These are phyloP conservation scores for Starmerella cellae DNA, from an alignment of 805 yeast genomes.

Conservation along the genomic window DNA sequence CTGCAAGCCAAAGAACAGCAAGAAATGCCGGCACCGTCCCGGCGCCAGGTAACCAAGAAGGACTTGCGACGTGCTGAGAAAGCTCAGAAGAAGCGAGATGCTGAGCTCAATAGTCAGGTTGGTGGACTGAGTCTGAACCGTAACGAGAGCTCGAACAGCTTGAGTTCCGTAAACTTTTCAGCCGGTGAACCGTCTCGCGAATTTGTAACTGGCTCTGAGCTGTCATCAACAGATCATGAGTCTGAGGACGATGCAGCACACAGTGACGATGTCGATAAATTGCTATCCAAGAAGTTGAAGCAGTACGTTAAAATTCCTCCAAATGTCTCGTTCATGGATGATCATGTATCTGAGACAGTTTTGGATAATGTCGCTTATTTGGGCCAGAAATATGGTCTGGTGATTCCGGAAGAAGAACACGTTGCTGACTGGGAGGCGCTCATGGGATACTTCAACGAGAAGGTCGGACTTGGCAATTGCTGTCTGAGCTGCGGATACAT, in stretches of 20 bases:
- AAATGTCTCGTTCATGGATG: conserved; percentile 32
- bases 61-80: conserved; percentile 27
- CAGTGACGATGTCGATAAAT: conserved; percentile 20
- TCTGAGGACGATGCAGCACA: conserved; percentile 12
- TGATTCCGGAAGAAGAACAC: conserved; percentile 68
- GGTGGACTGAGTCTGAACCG: conserved; percentile 2
- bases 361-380: conserved; percentile 61
- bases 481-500: conserved; percentile 74
- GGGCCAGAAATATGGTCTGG: conserved; percentile 70
- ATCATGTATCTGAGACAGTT: conserved; percentile 37
- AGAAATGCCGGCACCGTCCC: conserved; percentile 9
- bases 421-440: conserved; percentile 59
- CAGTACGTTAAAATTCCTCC: conserved; percentile 25
- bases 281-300: conserved; percentile 22
- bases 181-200: conserved; percentile 16
- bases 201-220: conserved; percentile 6
- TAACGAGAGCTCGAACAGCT: conserved; percentile 2
- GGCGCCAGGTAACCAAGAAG: conserved; percentile 29
- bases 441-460: conserved; percentile 61
- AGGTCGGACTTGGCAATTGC: conserved; percentile 67
- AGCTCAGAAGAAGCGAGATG: conserved; percentile 12
- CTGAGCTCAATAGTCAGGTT: conserved; percentile 4
- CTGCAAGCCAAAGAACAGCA: conserved; percentile 25
- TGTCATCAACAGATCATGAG: conserved; percentile 9
- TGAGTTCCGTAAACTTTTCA: conserved; percentile 11